phyloP scores from a whole-genome alignment of 139 green algal genomes.

The Zygnema cylindricum region DNA sequence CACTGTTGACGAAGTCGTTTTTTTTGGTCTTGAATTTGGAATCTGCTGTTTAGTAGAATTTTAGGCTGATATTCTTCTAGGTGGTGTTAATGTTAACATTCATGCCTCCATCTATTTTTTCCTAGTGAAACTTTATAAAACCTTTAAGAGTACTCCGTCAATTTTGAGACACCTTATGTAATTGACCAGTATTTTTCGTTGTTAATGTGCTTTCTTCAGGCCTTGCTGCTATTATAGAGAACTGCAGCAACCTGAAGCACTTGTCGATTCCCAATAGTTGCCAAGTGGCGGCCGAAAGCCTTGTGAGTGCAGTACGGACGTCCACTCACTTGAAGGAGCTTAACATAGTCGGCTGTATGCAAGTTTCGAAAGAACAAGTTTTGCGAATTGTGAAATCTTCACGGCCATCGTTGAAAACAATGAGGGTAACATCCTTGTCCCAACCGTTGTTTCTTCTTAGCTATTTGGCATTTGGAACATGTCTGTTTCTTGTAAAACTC shows the following conservation, averaged over 20 bases:
- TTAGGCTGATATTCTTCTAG: neutral
- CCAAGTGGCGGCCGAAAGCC: constrained; percentile 5
- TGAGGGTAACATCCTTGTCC: constrained; percentile 8
- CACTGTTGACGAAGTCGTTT: no score
- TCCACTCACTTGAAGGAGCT: neutral
- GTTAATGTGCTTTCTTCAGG: no score
- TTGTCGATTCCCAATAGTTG: constrained; percentile 15
- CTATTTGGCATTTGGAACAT: neutral
- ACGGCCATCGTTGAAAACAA: constrained; percentile 14
- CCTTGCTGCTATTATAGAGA: neutral
- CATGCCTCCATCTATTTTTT: no score
- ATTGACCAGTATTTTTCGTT: no score
- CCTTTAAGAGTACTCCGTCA: no score
- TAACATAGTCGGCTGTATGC: constrained; percentile 19
- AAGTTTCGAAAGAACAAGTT: constrained; percentile 20
- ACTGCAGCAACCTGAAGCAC: neutral
- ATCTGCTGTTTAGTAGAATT: no score
- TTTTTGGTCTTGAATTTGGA: neutral
- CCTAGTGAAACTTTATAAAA: no score
- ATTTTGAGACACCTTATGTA: no score
- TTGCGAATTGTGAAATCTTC: constrained; percentile 2
- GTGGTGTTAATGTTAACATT: no score
- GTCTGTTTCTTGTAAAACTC: neutral
- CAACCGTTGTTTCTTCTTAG: neutral
- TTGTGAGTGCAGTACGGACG: neutral